Base-by-base conservation (phyloP, 2,329 filamentous ascomycete genomes). In the Fusarium continuum region DNA sequence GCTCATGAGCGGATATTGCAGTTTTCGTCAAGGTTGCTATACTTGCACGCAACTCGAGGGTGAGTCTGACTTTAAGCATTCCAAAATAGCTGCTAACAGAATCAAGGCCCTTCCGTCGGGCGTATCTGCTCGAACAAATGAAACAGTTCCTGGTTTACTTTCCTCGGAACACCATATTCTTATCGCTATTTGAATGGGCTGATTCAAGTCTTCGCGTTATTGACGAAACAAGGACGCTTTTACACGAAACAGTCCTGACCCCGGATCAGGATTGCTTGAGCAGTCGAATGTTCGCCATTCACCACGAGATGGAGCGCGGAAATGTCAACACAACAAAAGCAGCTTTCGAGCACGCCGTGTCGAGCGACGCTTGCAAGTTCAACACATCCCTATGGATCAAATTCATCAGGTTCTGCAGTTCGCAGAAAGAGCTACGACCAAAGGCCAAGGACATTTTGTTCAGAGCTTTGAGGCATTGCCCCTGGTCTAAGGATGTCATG, bases 121-220 rank as follows among this genome's bases (percentile, higher is more conserved):
- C 82, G 0, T 82, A 88, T 16, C 74, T 96, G 28, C 88, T 90
- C 36, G 76, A 82, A 8, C 79, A 88, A 11, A 77, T 97, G 1
- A 76, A 79, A 5, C 76, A 80, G 3, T 90, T 89, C 60, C 79
- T 95, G 19, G 68, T 70, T 0, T 72, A 78, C 7, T 96, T 93
- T 72, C 92, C 93, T 0, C 80, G 81, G 43, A 97, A 97, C 76
- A 91, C 87, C 2, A 81, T 92, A 6, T 89, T 97, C 60, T 82
- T 96, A 2, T 80, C 84, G 2, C 77, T 95, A 1, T 90, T 90
- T 63, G 84, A 88, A n/a, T 91, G 88, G 80, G 88, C 91, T 61
- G 89, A 94, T 72, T 82, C 86, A 3, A 85, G 88, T 8, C 85
- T 92, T 36, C 85, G 88, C 20, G 83, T 95, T 49, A 85, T 92